Conservation (phyloP, 1,139 yeast species). For the Candida sanyaensis region DNA sequence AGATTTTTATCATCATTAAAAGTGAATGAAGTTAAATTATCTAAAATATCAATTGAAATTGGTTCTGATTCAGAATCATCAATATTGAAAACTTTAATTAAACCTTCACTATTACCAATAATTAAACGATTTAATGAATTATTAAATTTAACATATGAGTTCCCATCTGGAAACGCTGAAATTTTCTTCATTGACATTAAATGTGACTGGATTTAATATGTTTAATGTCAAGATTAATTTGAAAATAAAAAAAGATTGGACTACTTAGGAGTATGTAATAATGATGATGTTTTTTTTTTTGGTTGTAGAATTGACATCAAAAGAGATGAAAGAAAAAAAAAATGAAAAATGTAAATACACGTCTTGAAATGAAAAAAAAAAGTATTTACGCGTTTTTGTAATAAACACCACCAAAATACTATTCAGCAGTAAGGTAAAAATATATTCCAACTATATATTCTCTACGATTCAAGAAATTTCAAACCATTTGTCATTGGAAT, state of each 20-base stretch:
- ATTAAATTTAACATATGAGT: conserved; percentile 44
- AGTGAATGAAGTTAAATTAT: conserved; percentile 38
- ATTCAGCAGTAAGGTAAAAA: no score
- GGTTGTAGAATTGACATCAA: not conserved
- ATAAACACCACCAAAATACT: no score
- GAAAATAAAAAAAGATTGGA: no score
- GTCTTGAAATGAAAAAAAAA: not conserved
- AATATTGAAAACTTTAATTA: conserved; percentile 51
- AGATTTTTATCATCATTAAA: conserved; percentile 22
- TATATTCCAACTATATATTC: not conserved
- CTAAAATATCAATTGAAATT: conserved; percentile 50
- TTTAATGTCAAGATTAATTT: no score
- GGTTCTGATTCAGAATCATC: conserved; percentile 55
- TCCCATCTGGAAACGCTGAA: conserved; percentile 49
- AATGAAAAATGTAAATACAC: not conserved
- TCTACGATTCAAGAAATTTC: no score
- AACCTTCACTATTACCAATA: conserved; percentile 52
- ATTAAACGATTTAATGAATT: conserved; percentile 35
- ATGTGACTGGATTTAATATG: no score
- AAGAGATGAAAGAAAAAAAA: not conserved
- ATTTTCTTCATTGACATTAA: conserved; percentile 17
- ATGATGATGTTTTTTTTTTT: not conserved
- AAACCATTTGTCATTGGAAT: no score
- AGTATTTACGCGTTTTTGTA: conserved; percentile 1
- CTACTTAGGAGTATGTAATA: no score